These are phyloP conservation scores for Diutina mesorugosa DNA, from an alignment of 1,139 yeast genomes.

Conservation along the genomic window DNA sequence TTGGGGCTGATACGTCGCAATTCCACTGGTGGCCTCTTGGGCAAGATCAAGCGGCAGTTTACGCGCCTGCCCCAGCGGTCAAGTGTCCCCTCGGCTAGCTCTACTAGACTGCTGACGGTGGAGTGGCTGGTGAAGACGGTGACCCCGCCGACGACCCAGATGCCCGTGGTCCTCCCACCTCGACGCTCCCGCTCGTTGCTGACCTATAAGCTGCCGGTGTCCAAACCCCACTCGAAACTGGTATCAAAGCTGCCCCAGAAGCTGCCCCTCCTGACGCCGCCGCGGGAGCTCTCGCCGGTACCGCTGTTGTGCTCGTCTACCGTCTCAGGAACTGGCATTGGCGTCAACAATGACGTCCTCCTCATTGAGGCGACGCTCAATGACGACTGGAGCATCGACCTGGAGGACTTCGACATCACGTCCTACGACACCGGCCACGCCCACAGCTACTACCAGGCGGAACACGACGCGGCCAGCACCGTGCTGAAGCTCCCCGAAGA, in stretches of 20 bases:
- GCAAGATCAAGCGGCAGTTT: background rate
- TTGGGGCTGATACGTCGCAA: background rate
- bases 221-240: background rate
- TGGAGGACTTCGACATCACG: background rate
- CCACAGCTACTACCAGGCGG: background rate
- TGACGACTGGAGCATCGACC: background rate
- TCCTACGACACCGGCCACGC: background rate
- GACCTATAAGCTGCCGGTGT: background rate
- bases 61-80: background rate
- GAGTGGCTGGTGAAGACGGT: background rate
- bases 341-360: background rate
- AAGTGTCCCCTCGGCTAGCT: background rate
- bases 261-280: background rate
- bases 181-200: background rate
- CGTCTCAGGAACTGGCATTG: background rate
- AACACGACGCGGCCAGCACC: background rate
- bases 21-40: background rate
- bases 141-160: background rate
- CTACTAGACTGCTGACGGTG: background rate
- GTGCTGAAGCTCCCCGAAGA: background rate
- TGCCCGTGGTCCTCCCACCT: background rate
- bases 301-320: background rate
- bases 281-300: background rate
- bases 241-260: background rate
- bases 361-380: background rate